These are phyloP conservation scores for Carpinus viminea DNA, from an alignment of 306 rosid genomes.

Conservation along the genomic window DNA sequence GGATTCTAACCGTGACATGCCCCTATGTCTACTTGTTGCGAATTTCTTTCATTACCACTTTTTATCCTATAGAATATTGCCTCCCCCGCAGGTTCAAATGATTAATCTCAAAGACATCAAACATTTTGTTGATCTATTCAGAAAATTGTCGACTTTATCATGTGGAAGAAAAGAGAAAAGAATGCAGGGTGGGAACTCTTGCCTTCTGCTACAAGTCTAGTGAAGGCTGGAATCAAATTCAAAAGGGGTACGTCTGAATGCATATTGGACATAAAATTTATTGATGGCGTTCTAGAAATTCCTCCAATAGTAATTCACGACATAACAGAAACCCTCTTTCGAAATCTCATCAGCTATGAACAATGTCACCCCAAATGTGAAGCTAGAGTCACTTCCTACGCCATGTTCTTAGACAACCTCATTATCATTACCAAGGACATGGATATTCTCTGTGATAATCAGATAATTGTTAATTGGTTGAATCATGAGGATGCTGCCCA, in stretches of 20 bases:
- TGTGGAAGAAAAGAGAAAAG: no score
- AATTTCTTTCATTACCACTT: no score
- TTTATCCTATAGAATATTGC: no score
- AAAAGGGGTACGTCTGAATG: neutral
- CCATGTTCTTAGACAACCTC: constrained; percentile 21
- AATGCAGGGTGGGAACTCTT: neutral
- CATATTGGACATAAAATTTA: constrained; percentile 9
- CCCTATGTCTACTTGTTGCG: no score
- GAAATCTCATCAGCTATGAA: constrained; percentile 17
- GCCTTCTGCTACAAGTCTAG: constrained; percentile 1
- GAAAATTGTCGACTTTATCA: neutral
- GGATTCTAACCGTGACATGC: no score
- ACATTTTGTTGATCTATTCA: constrained; percentile 13
- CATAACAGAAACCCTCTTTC: neutral
- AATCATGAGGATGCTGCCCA: constrained; percentile 4
- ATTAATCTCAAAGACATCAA: neutral
- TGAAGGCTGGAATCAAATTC: constrained; percentile 15
- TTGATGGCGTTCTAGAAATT: neutral
- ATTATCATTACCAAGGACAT: constrained; percentile 1
- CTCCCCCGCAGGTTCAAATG: no score
- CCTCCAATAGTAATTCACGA: constrained; percentile 18
- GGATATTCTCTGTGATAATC: neutral
- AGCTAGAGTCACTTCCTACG: constrained; percentile 21
- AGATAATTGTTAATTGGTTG: constrained; percentile 3
- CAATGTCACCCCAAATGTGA: constrained; percentile 17